Base-by-base conservation (phyloP, 2,329 filamentous ascomycete genomes). In the Esteya vermicola region DNA sequence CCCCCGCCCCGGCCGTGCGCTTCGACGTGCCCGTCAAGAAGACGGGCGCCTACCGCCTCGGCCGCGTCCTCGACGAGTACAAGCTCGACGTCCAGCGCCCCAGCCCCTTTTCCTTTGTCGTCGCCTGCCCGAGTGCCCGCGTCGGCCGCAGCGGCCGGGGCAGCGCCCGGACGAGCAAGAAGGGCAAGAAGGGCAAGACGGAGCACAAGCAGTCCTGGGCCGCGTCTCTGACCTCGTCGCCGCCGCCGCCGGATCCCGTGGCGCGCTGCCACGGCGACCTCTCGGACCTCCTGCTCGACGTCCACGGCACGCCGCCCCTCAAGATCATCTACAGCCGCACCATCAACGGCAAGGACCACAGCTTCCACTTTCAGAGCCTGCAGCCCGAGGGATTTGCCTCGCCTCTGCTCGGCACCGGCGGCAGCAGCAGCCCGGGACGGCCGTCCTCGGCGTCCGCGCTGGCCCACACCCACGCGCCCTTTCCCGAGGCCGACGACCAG, bases 321-420 rank as follows among this genome's bases (percentile, higher is more conserved):
- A 88, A 88, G 55, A 83, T 98, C 50, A 84, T 85, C 50, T 98
- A 98, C 59, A 91, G 85, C 51, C 81, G 86, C 40, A 80, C 78
- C 7, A 78, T 94, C 50, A 94, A 96, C 50, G 76, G 78, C 45
- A 80, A 83, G 47, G 78, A 93, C 47, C 78, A 80, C 50, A 84
- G 83, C 44, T 85, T 88, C 49, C 85, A 89, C 46, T 89, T 93
- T 50, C 88, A 96, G 58, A 94, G 85, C 52, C 75, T 98, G 33
- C 88, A 94, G 51, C 88, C 91, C 0, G 86, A 95, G 36, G 83
- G 84, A 27, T 80, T 88, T 51, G 67, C 72, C 4, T 93, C 85
- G 1, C 85, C 86, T 1, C 64, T 93, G 27, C 61, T 81, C n/a
- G 71, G 71, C 37, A 68, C 75, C 65, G 70, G 36, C 66, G 64